phyloP scores from a whole-genome alignment of 805 yeast genomes.

The Wickerhamiella lipophila region DNA sequence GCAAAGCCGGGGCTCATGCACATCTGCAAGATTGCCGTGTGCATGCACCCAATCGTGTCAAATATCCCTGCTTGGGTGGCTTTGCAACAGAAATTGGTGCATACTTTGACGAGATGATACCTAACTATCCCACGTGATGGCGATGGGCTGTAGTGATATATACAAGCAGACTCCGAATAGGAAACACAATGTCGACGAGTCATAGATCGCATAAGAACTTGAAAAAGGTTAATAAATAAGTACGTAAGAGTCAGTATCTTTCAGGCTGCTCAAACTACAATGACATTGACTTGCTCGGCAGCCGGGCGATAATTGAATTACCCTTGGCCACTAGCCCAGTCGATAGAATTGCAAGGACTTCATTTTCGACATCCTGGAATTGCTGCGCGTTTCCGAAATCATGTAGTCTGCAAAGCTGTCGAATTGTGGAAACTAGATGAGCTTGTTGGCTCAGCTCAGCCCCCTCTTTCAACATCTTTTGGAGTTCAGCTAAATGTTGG shows the following conservation, averaged over 20 bases:
- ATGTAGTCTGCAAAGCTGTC: conserved; percentile 13
- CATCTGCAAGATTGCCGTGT: not conserved
- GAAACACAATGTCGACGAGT: no score
- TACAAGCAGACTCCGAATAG: no score
- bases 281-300: not conserved
- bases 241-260: not conserved
- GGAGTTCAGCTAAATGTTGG: conserved; percentile 7
- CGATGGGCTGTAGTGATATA: not conserved
- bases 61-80: not conserved
- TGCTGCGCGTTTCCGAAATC: not conserved
- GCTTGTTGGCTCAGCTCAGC: conserved; percentile 7
- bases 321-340: conserved; percentile 21
- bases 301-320: conserved; percentile 14
- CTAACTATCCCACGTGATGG: not conserved
- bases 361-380: conserved; percentile 9
- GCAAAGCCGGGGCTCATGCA: not conserved
- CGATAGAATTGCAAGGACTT: conserved; percentile 13
- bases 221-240: no score
- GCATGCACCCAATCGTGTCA: not conserved
- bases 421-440: conserved; percentile 10
- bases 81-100: not conserved
- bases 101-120: not conserved
- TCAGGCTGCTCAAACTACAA: not conserved
- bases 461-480: not conserved
- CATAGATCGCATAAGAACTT: no score